These are phyloP conservation scores for Artomyces pyxidatus DNA, from an alignment of 768 basidiomycete species.

Conservation along the genomic window DNA sequence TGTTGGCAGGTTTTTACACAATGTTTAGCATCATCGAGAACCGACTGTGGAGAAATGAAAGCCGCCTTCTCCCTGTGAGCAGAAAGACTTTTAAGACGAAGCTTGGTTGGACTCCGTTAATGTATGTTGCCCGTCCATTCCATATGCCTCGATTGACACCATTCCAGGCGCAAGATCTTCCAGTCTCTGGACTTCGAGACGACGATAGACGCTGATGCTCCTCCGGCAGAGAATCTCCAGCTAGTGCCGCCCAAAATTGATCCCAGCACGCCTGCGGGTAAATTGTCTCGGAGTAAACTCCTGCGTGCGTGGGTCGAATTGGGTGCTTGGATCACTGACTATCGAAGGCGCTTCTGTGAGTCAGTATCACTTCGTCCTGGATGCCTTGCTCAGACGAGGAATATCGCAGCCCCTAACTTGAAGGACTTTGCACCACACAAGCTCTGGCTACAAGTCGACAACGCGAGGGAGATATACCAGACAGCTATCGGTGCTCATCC, in stretches of 20 bases:
- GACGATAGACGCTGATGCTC: slow-evolving; percentile 13
- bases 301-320: slow-evolving; percentile 79
- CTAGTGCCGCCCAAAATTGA: slow-evolving; percentile 53
- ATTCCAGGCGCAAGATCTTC: slow-evolving; percentile 35
- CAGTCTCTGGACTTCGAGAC: slow-evolving; percentile 31
- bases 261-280: slow-evolving; percentile 34
- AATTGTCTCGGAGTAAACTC: slow-evolving; percentile 48
- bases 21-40: slow-evolving; percentile 71
- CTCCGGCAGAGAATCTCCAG: slow-evolving; percentile 31
- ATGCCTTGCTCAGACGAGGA: neutral
- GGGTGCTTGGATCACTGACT: slow-evolving; percentile 57
- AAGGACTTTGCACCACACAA: slow-evolving; percentile 34
- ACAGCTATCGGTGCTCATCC: slow-evolving; percentile 67
- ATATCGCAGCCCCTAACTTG: slow-evolving; percentile 34
- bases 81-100: slow-evolving; percentile 52
- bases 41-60: slow-evolving; percentile 65
- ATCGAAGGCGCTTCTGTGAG: slow-evolving; percentile 39
- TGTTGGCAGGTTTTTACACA: no score
- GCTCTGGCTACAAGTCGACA: slow-evolving; percentile 45
- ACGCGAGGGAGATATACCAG: slow-evolving; percentile 65
- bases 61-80: slow-evolving; percentile 43
- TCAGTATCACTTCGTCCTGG: slow-evolving; percentile 5
- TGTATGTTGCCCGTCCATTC: slow-evolving; percentile 36
- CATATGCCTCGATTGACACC: no score
- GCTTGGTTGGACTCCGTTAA: slow-evolving; percentile 53